Percentiles rank a stretch among this genome's conserved stretches.
These are phyloP conservation scores for Talaromyces sp. DNA, from an alignment of 2,329 filamentous ascomycete species.

Conservation along the genomic window DNA sequence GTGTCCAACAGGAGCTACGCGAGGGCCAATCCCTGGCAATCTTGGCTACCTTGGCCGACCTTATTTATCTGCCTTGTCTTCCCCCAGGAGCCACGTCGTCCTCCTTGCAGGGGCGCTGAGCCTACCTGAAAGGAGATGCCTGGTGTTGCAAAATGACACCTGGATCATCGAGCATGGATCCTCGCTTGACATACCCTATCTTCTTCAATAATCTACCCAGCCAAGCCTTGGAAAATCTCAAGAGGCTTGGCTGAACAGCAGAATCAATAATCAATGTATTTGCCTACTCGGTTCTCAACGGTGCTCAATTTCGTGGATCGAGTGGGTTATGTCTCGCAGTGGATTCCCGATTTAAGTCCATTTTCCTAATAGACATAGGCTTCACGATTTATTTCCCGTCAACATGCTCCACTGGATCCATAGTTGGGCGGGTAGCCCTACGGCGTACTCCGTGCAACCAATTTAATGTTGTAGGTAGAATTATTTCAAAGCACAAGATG, in stretches of 20 bases:
- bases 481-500: background rate
- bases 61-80: conserved; percentile 1
- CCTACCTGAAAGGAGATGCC: background rate
- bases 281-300: background rate
- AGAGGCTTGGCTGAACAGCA: conserved; percentile 1
- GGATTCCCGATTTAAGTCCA: conserved; percentile 11
- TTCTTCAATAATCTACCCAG: background rate
- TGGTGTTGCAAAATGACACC: background rate
- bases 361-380: background rate
- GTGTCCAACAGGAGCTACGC: background rate
- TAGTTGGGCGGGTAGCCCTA: background rate
- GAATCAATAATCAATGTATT: background rate
- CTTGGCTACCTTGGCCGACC: background rate
- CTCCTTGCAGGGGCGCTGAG: background rate
- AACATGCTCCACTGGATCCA: background rate
- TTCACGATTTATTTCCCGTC: background rate
- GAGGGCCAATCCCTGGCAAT: background rate
- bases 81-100: conserved; percentile 1
- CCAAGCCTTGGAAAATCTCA: background rate
- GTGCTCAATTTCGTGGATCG: background rate
- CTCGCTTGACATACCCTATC: background rate
- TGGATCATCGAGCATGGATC: no score
- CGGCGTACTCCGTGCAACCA: no score
- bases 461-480: no score
- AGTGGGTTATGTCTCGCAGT: conserved; percentile 8